Conservation (phyloP, 2,329 filamentous ascomycete genomes). For the Apiospora koreana region DNA sequence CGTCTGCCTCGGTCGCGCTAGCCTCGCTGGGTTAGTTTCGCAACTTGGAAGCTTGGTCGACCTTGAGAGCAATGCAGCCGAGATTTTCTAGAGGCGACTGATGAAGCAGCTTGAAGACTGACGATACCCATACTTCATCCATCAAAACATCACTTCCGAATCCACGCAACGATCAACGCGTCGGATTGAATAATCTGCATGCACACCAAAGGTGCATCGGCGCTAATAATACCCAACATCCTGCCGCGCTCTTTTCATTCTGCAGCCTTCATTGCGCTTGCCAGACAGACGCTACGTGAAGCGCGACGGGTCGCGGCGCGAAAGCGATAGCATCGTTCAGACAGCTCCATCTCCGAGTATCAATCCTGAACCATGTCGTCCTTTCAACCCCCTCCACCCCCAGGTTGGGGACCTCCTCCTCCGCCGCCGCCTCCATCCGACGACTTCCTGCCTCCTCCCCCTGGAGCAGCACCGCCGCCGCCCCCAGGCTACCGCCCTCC, state of each 20-base stretch:
- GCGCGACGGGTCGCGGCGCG: constrained; percentile 36
- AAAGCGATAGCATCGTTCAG: constrained; percentile 29
- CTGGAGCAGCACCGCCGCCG: constrained; percentile 70
- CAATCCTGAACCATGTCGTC: constrained; percentile 45
- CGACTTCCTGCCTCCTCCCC: constrained; percentile 58
- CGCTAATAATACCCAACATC: background rate
- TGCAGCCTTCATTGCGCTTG: constrained; percentile 22
- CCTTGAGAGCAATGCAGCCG: constrained; percentile 2
- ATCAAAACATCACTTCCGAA: constrained; percentile 1
- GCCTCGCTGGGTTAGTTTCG: background rate
- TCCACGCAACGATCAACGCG: background rate
- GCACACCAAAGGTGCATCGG: background rate
- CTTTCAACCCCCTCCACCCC: constrained; percentile 56
- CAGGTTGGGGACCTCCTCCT: constrained; percentile 57
- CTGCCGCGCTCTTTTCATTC: background rate
- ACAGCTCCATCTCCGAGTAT: constrained; percentile 23
- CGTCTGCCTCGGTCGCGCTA: background rate
- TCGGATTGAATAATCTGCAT: background rate
- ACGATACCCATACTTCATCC: constrained; percentile 8
- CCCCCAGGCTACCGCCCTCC: constrained; percentile 83
- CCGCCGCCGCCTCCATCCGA: constrained; percentile 59
- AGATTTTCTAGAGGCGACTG: constrained; percentile 7
- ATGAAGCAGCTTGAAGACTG: background rate
- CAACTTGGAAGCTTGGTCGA: background rate
- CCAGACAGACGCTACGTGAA: constrained; percentile 17